Evolutionary conservation across 441 rosid species (phyloP).

Genomic region (Gossypium schwendimanii): DNA sequence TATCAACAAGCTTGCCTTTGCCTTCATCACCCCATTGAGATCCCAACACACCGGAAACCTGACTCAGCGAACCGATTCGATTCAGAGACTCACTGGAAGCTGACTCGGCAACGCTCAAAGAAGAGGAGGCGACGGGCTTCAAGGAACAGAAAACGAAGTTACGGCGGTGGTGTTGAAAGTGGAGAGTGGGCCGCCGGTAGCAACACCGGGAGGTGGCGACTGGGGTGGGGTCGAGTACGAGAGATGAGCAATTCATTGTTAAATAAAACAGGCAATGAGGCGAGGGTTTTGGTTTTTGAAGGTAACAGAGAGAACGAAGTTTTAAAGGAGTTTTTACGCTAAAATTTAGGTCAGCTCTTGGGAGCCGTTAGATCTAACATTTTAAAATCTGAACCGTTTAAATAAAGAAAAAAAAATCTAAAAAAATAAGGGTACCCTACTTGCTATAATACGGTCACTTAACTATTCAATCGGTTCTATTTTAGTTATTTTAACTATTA

Average conservation of each 20-base stretch:
- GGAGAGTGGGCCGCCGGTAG: conserved; percentile 11
- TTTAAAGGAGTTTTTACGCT: too few relatives aligned
- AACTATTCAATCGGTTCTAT: too few relatives aligned
- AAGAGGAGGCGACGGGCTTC: conserved; percentile 30
- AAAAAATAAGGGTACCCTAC: too few relatives aligned
- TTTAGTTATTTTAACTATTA: too few relatives aligned
- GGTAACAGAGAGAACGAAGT: too few relatives aligned
- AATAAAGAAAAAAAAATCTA: too few relatives aligned
- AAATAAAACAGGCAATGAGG: too few relatives aligned
- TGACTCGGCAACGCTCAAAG: conserved; percentile 43
- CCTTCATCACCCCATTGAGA: conserved; percentile 96
- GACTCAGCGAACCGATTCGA: conserved; percentile 68
- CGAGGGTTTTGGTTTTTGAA: too few relatives aligned
- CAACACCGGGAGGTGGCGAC: conserved; percentile 24
- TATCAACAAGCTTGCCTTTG: conserved; percentile 93
- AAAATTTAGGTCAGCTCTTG: too few relatives aligned
- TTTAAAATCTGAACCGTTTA: too few relatives aligned
- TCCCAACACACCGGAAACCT: conserved; percentile 85
- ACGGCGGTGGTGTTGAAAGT: conserved; percentile 19
- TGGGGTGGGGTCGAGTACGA: conserved; percentile 29
- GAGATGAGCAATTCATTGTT: conserved; percentile 14
- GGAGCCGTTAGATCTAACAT: too few relatives aligned
- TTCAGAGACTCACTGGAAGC: conserved; percentile 29
- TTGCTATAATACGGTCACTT: too few relatives aligned
- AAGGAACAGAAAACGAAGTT: conserved; percentile 40